Base-by-base conservation (phyloP, 2,329 filamentous ascomycete species). In the Dothideomycetidae sp. region DNA sequence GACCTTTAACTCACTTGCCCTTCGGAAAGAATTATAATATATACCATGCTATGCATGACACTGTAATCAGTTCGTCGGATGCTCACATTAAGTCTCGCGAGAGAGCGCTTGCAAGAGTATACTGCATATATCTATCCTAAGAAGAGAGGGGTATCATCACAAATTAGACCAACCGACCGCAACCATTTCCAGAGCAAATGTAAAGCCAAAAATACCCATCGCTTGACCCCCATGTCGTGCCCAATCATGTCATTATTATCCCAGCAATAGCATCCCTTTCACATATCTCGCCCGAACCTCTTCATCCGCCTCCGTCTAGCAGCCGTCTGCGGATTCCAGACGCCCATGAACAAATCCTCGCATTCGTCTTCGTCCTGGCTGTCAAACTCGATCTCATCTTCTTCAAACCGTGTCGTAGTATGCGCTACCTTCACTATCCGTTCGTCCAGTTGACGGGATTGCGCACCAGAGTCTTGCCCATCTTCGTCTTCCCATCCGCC, bases 341-440 rank as follows among this genome's bases (percentile, higher is more conserved):
- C 61, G 0, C 73, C 73, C 11, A 69, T 61, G 49, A 78, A 78
- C 18, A 78, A 45, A 52, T 76, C 73, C 53, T 78, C 73, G 42
- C 73, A 77, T 54, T 78, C 73, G 42, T 77, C 73, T 48, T 78
- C 73, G 50, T 78, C 73, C 54, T 76, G 68, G 40, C 67, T 71
- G 48, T 78, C 73, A 48, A 78, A 78, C 48, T 74, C 67, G 3
- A 71, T 44, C n/a, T 60, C 56, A 26, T 57, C 48, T 10, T 48
- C 45, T 26, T 42, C 23, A 14, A 31, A 41, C 9, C 32, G 11
- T 2, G 3, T n/a, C 11, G 9, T 11, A 10, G 5, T 14, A 21
- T 17, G 14, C 12, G 35, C 21, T 19, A 40, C 18, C 11, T 12
- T 12, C 16, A 30, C 16, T 10, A 13, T 13, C 16, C 28, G 16